These are phyloP conservation scores for Fusarium sp. DNA, from an alignment of 2,329 filamentous ascomycete genomes.

Conservation along the genomic window DNA sequence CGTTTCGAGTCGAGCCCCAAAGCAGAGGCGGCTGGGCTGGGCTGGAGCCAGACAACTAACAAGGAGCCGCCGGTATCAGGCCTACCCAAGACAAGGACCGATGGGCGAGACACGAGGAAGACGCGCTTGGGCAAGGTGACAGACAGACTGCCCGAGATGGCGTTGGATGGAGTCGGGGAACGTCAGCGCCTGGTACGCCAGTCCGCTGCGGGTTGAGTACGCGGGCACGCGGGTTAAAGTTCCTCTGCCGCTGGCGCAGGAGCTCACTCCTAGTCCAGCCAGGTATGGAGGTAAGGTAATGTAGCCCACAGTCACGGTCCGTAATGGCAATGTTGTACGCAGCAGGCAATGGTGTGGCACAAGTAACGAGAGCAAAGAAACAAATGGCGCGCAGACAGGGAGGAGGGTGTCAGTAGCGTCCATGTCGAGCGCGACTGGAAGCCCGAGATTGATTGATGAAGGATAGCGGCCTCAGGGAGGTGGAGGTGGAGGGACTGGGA, in stretches of 20 bases:
- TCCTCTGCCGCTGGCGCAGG: conserved; percentile 6
- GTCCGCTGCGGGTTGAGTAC: background rate
- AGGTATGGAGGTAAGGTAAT: background rate
- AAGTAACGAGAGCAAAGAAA: conserved; percentile 32
- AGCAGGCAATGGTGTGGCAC: conserved; percentile 40
- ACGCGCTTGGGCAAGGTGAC: conserved; percentile 10
- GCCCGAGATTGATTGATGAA: conserved; percentile 44
- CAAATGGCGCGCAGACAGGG: conserved; percentile 31
- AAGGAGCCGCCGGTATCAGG: conserved; percentile 10
- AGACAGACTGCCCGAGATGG: conserved; percentile 11
- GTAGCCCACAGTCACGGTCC: background rate
- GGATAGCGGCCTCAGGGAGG: conserved; percentile 42
- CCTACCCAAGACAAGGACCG: conserved; percentile 19
- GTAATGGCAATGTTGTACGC: conserved; percentile 27
- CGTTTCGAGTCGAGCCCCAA: conserved; percentile 24
- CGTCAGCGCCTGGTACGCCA: conserved; percentile 3
- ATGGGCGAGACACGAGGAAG: conserved; percentile 7
- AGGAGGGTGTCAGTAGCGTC: conserved; percentile 43
- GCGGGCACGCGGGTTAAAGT: background rate
- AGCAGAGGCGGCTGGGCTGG: conserved; percentile 14
- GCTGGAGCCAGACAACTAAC: conserved; percentile 11
- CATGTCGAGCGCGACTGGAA: conserved; percentile 34
- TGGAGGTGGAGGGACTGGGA: conserved; percentile 32
- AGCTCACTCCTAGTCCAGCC: background rate
- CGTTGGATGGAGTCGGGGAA: conserved; percentile 6